A percentile compares a stretch with the other conserved stretches of the same genome.
phyloP scores from a whole-genome alignment of 495 filamentous ascomycete species.

The Aspergillus hancockii region DNA sequence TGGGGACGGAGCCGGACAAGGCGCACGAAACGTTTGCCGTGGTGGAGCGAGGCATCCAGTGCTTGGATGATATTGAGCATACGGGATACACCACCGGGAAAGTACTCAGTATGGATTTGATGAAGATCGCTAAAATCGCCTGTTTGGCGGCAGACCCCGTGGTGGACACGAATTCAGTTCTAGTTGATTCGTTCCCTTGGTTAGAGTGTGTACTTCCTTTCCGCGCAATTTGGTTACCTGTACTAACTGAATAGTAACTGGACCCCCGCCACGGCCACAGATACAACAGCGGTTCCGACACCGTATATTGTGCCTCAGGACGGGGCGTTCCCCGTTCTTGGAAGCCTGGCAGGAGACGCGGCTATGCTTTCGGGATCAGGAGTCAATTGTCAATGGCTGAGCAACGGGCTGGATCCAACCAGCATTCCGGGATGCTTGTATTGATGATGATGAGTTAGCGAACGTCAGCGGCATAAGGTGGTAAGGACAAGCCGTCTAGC shows the following conservation, averaged over 20 bases:
- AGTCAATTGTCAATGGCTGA: conserved; percentile 13
- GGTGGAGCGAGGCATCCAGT: conserved; percentile 13
- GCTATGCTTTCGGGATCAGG: conserved; percentile 8
- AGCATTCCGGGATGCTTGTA: conserved; percentile 16
- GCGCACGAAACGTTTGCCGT: conserved; percentile 12
- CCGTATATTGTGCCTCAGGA: conserved; percentile 5
- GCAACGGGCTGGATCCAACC: conserved; percentile 12
- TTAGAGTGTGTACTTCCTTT: conserved; percentile 13
- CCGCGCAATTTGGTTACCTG: background rate
- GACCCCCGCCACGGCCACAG: background rate
- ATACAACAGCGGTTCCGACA: background rate
- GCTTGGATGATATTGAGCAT: conserved; percentile 17
- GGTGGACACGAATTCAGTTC: conserved; percentile 10
- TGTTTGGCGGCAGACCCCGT: conserved; percentile 10
- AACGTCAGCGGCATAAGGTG: background rate
- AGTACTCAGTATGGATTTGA: conserved; percentile 16
- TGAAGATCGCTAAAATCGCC: conserved; percentile 17
- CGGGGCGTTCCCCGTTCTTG: background rate
- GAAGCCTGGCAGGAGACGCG: conserved; percentile 8
- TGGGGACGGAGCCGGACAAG: conserved; percentile 7
- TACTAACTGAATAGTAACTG: conserved; percentile 7
- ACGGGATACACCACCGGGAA: conserved; percentile 13
- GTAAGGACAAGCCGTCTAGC: background rate
- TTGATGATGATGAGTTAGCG: background rate
- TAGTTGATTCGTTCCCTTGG: conserved; percentile 18